Percentiles rank a stretch among this genome's conserved stretches.
Conservation (phyloP, 768 basidiomycete species). For the Filobasidium wieringae region DNA sequence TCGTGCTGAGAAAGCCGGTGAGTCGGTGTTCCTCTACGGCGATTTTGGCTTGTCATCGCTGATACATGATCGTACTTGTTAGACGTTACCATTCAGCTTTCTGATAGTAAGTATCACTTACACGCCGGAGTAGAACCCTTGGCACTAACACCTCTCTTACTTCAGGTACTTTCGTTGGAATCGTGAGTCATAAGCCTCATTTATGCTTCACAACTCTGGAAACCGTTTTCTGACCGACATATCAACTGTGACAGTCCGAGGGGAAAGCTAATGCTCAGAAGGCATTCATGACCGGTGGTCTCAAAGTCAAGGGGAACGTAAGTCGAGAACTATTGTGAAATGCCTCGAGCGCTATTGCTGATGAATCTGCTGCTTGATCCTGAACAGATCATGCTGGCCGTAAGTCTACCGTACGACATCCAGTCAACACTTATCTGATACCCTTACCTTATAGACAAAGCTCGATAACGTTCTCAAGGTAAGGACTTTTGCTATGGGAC, state of each 20-base stretch:
- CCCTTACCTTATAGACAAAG: conserved; percentile 48
- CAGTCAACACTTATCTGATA: not conserved
- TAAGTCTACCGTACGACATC: conserved; percentile 18
- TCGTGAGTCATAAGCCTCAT: conserved; percentile 53
- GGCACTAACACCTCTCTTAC: not conserved
- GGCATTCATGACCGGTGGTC: conserved; percentile 88
- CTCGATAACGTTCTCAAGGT: conserved; percentile 75
- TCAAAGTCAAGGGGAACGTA: conserved; percentile 50
- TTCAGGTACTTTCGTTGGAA: conserved; percentile 53
- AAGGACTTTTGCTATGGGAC: conserved; percentile 15
- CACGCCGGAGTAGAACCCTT: not conserved
- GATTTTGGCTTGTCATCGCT: conserved; percentile 27
- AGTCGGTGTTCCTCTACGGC: conserved; percentile 2
- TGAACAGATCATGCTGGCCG: conserved; percentile 26
- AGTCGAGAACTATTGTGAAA: not conserved
- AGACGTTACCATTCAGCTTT: conserved; percentile 67
- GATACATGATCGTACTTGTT: conserved; percentile 62
- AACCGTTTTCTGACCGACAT: not conserved
- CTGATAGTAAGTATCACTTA: conserved; percentile 37
- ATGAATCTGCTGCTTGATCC: not conserved
- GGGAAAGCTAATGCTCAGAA: conserved; percentile 75
- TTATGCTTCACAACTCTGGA: not conserved
- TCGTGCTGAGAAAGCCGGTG: conserved; percentile 29
- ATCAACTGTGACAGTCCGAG: conserved; percentile 18
- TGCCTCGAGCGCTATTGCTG: not conserved